Evolutionary conservation across 352 stramenopile species (phyloP), one percentile per base, ranked within the genome.

Genomic region (Phytophthora fragariaefolia): DNA sequence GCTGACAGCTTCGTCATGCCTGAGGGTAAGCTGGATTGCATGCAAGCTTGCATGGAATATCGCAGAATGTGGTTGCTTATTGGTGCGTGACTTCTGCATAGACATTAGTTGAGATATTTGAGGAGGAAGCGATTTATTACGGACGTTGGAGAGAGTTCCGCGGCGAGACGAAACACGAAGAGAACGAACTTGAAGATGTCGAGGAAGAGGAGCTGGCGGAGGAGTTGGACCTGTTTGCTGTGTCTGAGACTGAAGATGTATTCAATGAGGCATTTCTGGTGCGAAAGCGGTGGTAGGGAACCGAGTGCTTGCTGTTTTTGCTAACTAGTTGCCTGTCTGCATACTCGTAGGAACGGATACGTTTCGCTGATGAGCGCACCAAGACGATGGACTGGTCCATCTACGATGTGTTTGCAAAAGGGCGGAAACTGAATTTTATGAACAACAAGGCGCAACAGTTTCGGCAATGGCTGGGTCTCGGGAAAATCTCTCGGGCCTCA

Each of bases 371-470:
- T 62, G 83, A 94, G 63, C 84, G 87, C 24, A 96, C 87, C 10
- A 83, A 89, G 18, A 69, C 58, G 38, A 96, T 96, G 87, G 85
- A 96, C 51, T 92, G 84, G 82, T 83, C 76, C 15, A 89, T 88
- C 38, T 96, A 96, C 71, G 82, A 93, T 40, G 63, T 81, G 30
- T 96, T 96, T 57, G 84, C 87, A 28, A 85, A 76, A 59, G 83
- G 86, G 15, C 84, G 87, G 34, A 92, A 92, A 28, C 69, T 88
- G 30, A 96, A 96, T 58, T 96, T 95, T 48, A 93, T 94, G 84
- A 86, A 76, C 58, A 84, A 86, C 60, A 89, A 89, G 42, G 82
- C 73, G 2, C 60, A 80, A 40, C 69, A 78, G 23, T 91, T 95
- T 63, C 77, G 83, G 13, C 74, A 92, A 61, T 95, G 87, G 87